These are phyloP conservation scores for Chimonanthus praecox DNA, from an alignment of 164 flowering plant species.

Conservation along the genomic window DNA sequence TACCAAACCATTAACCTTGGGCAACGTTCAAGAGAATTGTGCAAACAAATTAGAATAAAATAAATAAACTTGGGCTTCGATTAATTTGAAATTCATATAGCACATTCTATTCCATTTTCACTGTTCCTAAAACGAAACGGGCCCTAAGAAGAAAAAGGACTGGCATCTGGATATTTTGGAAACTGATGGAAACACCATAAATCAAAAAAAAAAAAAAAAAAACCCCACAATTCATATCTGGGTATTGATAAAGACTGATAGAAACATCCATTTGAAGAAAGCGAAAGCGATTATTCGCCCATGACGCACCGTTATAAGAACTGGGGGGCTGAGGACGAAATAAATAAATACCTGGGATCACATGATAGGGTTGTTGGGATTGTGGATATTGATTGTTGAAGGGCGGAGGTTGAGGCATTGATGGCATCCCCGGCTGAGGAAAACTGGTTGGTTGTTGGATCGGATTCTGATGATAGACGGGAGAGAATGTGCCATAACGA, in stretches of 20 bases:
- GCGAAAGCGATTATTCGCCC: background rate
- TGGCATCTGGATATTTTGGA: background rate
- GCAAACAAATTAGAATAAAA: too few species aligned
- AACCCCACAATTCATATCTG: background rate
- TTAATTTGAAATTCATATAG: too few species aligned
- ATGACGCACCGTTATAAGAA: background rate
- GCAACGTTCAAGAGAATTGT: too few species aligned
- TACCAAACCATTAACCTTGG: too few species aligned
- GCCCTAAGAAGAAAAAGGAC: background rate
- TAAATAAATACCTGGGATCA: slow-evolving; percentile 3
- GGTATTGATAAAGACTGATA: background rate
- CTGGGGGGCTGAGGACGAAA: background rate
- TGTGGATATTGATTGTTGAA: background rate
- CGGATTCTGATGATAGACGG: background rate
- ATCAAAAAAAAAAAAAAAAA: background rate
- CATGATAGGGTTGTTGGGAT: slow-evolving; percentile 9
- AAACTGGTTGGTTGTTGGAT: background rate
- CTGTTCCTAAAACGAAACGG: background rate
- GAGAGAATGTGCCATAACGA: slow-evolving; percentile 12
- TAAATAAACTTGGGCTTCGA: too few species aligned
- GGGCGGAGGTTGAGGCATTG: slow-evolving; percentile 2
- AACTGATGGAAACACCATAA: background rate
- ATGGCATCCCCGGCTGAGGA: background rate
- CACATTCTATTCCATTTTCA: too few species aligned
- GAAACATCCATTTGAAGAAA: background rate